Evolutionary conservation across 1,139 yeast species (phyloP).

Genomic region (Hansenula lynferdii): DNA sequence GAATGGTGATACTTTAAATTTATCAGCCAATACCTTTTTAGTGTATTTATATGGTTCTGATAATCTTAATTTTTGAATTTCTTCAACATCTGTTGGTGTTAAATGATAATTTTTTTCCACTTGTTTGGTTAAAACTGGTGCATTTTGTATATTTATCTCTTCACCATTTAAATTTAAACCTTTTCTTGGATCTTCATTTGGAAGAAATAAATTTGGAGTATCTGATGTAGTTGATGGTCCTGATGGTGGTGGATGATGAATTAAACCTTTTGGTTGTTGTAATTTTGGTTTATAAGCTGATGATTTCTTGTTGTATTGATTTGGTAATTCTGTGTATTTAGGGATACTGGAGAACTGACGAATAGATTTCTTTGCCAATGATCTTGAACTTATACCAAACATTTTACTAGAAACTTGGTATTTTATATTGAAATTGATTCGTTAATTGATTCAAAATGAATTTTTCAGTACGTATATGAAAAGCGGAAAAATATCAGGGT

Average conservation of each 20-base stretch:
- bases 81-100: slow-evolving; percentile 52
- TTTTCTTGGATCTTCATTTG: slow-evolving; percentile 56
- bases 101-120: slow-evolving; percentile 52
- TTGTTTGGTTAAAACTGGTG: slow-evolving; percentile 43
- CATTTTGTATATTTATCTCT: slow-evolving; percentile 38
- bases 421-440: too few species aligned
- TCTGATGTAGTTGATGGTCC: slow-evolving; percentile 27
- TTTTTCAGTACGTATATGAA: background rate
- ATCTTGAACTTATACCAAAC: background rate
- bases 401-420: background rate
- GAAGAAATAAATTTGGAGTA: slow-evolving; percentile 75
- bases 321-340: background rate
- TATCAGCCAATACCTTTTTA: slow-evolving; percentile 58
- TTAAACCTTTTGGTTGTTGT: slow-evolving; percentile 26
- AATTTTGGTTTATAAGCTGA: slow-evolving; percentile 26
- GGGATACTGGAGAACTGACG: slow-evolving; percentile 1
- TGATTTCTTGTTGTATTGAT: background rate
- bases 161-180: slow-evolving; percentile 28
- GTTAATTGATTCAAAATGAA: too few species aligned
- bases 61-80: slow-evolving; percentile 57
- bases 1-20: slow-evolving; percentile 52
- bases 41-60: slow-evolving; percentile 65
- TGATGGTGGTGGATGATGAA: slow-evolving; percentile 46
- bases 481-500: background rate
- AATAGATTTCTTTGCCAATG: background rate